A percentile compares a stretch with the other conserved stretches of the same genome.
phyloP scores from a whole-genome alignment of 805 yeast species.

The Candida xyloterini region DNA sequence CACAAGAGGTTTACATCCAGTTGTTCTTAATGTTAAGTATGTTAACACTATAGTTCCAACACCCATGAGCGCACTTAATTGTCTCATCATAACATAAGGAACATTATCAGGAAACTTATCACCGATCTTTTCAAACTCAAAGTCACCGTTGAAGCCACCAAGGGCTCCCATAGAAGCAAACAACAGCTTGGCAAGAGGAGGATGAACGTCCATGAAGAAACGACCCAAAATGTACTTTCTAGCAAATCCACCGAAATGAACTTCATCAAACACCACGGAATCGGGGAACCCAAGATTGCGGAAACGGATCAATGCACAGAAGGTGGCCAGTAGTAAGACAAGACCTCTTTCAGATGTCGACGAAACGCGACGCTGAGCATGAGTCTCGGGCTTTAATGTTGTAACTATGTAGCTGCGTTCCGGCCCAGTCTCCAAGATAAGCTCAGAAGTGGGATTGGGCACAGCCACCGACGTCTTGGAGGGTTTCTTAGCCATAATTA shows the following conservation, averaged over 20 bases:
- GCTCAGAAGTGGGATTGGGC: constrained; percentile 36
- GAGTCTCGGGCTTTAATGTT: constrained; percentile 42
- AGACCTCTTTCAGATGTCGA: constrained; percentile 39
- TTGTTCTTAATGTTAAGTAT: constrained; percentile 65
- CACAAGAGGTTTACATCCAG: constrained; percentile 67
- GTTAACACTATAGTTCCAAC: constrained; percentile 61
- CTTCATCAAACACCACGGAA: constrained; percentile 95
- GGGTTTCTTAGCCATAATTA: constrained; percentile 6
- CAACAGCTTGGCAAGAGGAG: constrained; percentile 80
- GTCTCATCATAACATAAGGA: constrained; percentile 71
- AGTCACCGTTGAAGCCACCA: constrained; percentile 72
- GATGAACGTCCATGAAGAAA: constrained; percentile 85
- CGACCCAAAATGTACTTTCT: constrained; percentile 72
- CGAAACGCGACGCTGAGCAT: constrained; percentile 40
- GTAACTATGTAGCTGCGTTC: constrained; percentile 54
- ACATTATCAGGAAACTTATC: constrained; percentile 52
- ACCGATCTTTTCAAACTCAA: constrained; percentile 66
- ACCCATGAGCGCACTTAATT: constrained; percentile 66
- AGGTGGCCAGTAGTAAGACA: constrained; percentile 37
- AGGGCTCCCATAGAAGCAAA: constrained; percentile 66
- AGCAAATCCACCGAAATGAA: constrained; percentile 98
- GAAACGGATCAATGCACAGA: constrained; percentile 61
- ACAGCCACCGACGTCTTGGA: background rate
- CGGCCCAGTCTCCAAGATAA: constrained; percentile 48
- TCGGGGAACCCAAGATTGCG: constrained; percentile 62